These are phyloP conservation scores for Paecilomyces fulvus DNA, from an alignment of 2,329 filamentous ascomycete species.

Conservation along the genomic window DNA sequence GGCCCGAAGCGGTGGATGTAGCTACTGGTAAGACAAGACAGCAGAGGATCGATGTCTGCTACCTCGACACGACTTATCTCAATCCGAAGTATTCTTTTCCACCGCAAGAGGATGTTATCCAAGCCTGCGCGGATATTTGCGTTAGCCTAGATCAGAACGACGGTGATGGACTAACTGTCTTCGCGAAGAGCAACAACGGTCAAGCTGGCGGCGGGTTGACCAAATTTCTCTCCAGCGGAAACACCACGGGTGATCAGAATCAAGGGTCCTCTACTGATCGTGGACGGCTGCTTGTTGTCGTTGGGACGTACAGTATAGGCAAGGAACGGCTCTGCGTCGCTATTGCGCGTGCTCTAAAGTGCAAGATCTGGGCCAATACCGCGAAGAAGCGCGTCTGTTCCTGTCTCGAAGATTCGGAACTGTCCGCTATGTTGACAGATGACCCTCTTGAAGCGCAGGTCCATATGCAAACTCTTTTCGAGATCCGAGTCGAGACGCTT, in stretches of 20 bases:
- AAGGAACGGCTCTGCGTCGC: constrained; percentile 94
- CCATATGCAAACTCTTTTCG: constrained; percentile 94
- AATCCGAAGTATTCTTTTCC: constrained; percentile 95
- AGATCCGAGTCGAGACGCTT: constrained; percentile 82
- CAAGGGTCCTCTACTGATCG: constrained; percentile 28
- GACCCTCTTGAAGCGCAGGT: constrained; percentile 82
- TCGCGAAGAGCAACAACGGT: constrained; percentile 47
- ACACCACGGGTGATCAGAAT: constrained; percentile 19
- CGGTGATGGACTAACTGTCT: constrained; percentile 46
- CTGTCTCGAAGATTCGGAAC: constrained; percentile 76
- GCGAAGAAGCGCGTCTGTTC: constrained; percentile 76
- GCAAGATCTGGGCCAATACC: constrained; percentile 81
- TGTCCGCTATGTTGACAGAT: constrained; percentile 66
- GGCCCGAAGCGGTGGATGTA: constrained; percentile 63
- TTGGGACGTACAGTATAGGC: constrained; percentile 95
- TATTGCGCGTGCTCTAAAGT: constrained; percentile 75
- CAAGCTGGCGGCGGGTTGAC: constrained; percentile 52
- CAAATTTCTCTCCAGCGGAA: constrained; percentile 49
- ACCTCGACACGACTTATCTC: constrained; percentile 93
- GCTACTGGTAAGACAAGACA: constrained; percentile 63
- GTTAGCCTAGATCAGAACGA: constrained; percentile 63
- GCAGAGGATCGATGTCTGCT: constrained; percentile 90
- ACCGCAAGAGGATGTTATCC: constrained; percentile 76
- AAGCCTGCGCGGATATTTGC: constrained; percentile 80
- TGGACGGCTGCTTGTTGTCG: constrained; percentile 76